Conservation (phyloP, 2,329 filamentous ascomycete genomes). For the Sporothrix brasiliensis region DNA sequence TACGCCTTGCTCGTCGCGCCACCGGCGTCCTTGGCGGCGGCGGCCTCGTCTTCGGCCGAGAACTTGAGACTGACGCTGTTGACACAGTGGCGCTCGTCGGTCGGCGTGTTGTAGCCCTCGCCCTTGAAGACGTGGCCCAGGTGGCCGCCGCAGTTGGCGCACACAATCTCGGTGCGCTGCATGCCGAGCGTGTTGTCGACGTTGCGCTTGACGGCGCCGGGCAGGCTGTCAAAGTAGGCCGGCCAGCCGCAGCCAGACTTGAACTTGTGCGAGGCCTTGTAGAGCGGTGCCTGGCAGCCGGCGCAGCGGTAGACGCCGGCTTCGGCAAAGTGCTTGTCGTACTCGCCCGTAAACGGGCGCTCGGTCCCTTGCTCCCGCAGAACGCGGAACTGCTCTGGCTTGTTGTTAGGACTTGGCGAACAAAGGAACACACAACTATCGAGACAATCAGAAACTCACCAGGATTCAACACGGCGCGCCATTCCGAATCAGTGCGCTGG, state of each 20-base stretch:
- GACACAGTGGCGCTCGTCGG: conserved; percentile 95
- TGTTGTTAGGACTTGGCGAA: conserved; percentile 27
- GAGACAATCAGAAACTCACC: conserved; percentile 42
- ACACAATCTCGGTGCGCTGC: conserved; percentile 89
- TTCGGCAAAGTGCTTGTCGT: conserved; percentile 79
- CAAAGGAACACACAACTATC: background rate
- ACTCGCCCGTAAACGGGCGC: conserved; percentile 74
- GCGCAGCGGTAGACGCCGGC: conserved; percentile 84
- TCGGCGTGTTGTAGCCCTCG: conserved; percentile 80
- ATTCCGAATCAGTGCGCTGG: conserved; percentile 78
- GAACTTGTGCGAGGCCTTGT: conserved; percentile 94
- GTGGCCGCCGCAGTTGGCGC: conserved; percentile 90
- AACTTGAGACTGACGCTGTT: conserved; percentile 93
- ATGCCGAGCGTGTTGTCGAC: conserved; percentile 79
- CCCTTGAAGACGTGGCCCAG: conserved; percentile 91
- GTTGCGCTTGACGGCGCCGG: conserved; percentile 83
- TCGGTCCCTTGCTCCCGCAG: conserved; percentile 93
- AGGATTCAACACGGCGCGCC: conserved; percentile 78
- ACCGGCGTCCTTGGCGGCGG: conserved; percentile 22
- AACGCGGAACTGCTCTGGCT: conserved; percentile 88
- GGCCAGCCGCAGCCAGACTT: conserved; percentile 96
- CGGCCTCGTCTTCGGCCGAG: conserved; percentile 57
- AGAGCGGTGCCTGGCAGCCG: conserved; percentile 83
- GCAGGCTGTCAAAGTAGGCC: conserved; percentile 94
- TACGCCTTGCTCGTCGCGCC: conserved; percentile 28